A percentile compares a stretch with the other conserved stretches of the same genome.
Evolutionary conservation across 139 green algal genomes (phyloP).

Genomic region (Tetraselmis striata): DNA sequence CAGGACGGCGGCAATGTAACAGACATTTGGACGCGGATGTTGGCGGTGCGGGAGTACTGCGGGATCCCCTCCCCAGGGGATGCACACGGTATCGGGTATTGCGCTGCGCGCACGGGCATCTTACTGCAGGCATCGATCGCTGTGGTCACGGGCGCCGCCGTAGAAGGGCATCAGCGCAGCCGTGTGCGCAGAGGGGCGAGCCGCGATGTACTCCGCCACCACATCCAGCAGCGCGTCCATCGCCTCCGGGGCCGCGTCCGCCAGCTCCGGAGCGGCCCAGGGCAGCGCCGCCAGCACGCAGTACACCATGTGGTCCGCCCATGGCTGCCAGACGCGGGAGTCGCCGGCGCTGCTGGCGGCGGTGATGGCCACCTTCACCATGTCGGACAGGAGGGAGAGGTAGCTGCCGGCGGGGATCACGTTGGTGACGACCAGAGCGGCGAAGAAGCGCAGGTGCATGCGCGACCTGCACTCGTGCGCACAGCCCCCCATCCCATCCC

Average conservation of each 20-base stretch:
- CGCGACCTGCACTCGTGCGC: conserved; percentile 20
- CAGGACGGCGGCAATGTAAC: no score
- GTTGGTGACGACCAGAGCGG: conserved; percentile 38
- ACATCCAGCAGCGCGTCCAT: conserved; percentile 19
- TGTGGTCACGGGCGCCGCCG: background rate
- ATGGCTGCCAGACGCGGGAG: conserved; percentile 65
- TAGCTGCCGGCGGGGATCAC: conserved; percentile 45
- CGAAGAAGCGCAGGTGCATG: conserved; percentile 62
- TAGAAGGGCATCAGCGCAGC: conserved; percentile 12
- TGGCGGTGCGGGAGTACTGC: no score
- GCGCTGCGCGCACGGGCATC: no score
- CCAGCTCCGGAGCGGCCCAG: conserved; percentile 57
- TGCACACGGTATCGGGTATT: no score
- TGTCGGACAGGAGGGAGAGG: conserved; percentile 27
- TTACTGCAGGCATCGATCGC: conserved; percentile 6
- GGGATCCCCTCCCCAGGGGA: no score
- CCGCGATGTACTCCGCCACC: conserved; percentile 52
- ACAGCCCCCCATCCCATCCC: no score
- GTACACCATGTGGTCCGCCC: conserved; percentile 62
- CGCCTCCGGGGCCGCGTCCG: conserved; percentile 27
- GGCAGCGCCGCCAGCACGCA: conserved; percentile 53
- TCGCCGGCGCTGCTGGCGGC: background rate
- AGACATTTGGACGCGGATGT: no score
- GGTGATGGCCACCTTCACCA: conserved; percentile 38
- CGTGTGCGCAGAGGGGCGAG: conserved; percentile 29